These are phyloP conservation scores for Jaltomata sinuosa DNA, from an alignment of 257 asterid species.

Conservation along the genomic window DNA sequence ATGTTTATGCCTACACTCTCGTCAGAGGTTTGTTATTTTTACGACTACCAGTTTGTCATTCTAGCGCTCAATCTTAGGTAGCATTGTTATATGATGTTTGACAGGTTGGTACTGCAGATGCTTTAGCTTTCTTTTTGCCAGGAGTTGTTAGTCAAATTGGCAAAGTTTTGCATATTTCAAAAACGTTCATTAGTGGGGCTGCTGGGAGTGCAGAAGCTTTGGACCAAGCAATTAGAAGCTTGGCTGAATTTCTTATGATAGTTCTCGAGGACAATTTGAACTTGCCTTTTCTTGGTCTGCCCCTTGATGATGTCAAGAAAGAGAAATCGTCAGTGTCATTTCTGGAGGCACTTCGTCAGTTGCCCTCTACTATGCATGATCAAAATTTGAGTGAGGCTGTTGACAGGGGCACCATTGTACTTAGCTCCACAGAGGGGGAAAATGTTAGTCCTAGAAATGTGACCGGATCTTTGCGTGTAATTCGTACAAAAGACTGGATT, in stretches of 20 bases:
- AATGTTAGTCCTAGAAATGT: constrained; percentile 12
- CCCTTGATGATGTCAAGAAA: constrained; percentile 16
- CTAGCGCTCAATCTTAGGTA: neutral
- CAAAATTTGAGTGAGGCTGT: constrained; percentile 22
- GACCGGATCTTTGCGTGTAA: constrained; percentile 49
- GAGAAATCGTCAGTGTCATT: constrained; percentile 50
- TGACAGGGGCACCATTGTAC: constrained; percentile 11
- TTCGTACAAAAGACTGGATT: constrained; percentile 71
- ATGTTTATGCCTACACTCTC: neutral
- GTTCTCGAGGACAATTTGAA: constrained; percentile 56
- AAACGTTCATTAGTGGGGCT: constrained; percentile 84
- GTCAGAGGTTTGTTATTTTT: neutral
- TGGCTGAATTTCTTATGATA: constrained; percentile 63
- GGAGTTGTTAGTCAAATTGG: constrained; percentile 92
- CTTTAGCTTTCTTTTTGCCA: constrained; percentile 91
- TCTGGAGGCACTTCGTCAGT: constrained; percentile 66
- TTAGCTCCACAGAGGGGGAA: constrained; percentile 20
- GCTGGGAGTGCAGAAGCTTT: constrained; percentile 80
- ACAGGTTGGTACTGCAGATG: constrained; percentile 95
- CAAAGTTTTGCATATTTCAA: constrained; percentile 70
- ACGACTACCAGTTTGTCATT: neutral
- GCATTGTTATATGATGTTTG: constrained; percentile 6
- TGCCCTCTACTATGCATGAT: constrained; percentile 36
- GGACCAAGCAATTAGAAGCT: constrained; percentile 62
- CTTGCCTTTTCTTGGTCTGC: constrained; percentile 21